Conservation (phyloP, 768 basidiomycete genomes). For the Auriscalpium vulgare region DNA sequence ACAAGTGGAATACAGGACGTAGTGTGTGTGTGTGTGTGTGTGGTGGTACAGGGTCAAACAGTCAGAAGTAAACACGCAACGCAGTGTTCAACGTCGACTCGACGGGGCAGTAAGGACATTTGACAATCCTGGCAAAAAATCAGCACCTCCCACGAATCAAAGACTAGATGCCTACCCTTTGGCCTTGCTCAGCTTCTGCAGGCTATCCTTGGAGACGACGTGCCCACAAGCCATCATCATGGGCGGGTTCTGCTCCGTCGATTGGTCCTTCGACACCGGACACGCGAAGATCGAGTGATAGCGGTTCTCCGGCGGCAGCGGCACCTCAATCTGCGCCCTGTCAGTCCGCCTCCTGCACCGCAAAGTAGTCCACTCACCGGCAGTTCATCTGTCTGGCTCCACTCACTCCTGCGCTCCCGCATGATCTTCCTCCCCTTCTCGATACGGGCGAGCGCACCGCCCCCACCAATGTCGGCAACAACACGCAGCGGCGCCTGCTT, state of each 20-base stretch:
- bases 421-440: slow-evolving; percentile 93
- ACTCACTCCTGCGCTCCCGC: slow-evolving; percentile 88
- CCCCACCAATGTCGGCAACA: slow-evolving; percentile 87
- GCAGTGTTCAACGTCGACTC: slow-evolving; percentile 58
- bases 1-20: too few relatives aligned
- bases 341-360: slow-evolving; percentile 11
- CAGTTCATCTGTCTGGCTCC: slow-evolving; percentile 82
- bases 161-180: slow-evolving; percentile 53
- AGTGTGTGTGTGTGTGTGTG: too few relatives aligned
- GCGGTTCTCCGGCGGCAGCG: slow-evolving; percentile 73
- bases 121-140: slow-evolving; percentile 60
- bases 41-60: not conserved
- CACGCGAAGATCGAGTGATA: slow-evolving; percentile 98
- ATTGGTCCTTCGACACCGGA: slow-evolving; percentile 96
- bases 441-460: slow-evolving; percentile 84
- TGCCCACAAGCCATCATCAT: slow-evolving; percentile 99
- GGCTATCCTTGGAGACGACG: slow-evolving; percentile 87
- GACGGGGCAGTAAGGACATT: slow-evolving; percentile 92
- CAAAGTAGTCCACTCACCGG: slow-evolving; percentile 45
- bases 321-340: slow-evolving; percentile 78
- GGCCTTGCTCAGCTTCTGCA: slow-evolving; percentile 82
- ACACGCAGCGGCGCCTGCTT: slow-evolving; percentile 82
- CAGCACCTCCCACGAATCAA: not conserved
- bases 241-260: slow-evolving; percentile 87
- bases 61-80: slow-evolving; percentile 58